These are phyloP conservation scores for Starmerella etchellsii DNA, from an alignment of 805 yeast species.

Conservation along the genomic window DNA sequence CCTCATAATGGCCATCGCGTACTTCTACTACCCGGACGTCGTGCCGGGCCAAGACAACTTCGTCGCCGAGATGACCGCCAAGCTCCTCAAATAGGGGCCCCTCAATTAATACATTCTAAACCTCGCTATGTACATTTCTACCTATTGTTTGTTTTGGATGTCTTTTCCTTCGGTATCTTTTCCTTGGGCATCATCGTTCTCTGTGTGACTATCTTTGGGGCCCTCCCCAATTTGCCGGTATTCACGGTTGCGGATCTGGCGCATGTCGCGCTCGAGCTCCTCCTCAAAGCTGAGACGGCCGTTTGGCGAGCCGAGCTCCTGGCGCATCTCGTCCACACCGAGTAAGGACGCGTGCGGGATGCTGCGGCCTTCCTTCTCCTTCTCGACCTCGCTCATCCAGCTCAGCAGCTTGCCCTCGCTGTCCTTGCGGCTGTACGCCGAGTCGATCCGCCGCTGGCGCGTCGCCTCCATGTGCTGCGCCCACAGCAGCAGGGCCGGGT, in stretches of 20 bases:
- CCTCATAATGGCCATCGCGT: constrained; percentile 75
- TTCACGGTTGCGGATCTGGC: constrained; percentile 1
- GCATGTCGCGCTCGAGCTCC: constrained; percentile 13
- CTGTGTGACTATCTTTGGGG: background rate
- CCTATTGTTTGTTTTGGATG: background rate
- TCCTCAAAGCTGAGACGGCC: constrained; percentile 15
- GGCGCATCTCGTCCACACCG: constrained; percentile 20
- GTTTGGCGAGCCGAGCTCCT: constrained; percentile 3
- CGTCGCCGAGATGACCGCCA: background rate
- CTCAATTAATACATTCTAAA: no score
- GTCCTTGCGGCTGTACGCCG: constrained; percentile 20
- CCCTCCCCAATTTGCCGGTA: background rate
- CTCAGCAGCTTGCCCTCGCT: constrained; percentile 17
- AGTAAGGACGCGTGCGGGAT: constrained; percentile 28
- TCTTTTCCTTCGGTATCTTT: background rate
- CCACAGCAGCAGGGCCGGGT: constrained; percentile 53
- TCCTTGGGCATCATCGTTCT: background rate
- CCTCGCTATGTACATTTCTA: no score
- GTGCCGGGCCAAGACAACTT: background rate
- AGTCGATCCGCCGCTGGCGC: constrained; percentile 16
- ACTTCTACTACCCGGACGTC: constrained; percentile 61
- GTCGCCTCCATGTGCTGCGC: constrained; percentile 22
- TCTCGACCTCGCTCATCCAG: constrained; percentile 23
- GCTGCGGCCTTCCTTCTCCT: constrained; percentile 14
- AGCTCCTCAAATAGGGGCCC: background rate